Percentiles rank a stretch among this genome's conserved stretches.
phyloP scores from a whole-genome alignment of 2,329 filamentous ascomycete species.

The Chaetomium sp. region DNA sequence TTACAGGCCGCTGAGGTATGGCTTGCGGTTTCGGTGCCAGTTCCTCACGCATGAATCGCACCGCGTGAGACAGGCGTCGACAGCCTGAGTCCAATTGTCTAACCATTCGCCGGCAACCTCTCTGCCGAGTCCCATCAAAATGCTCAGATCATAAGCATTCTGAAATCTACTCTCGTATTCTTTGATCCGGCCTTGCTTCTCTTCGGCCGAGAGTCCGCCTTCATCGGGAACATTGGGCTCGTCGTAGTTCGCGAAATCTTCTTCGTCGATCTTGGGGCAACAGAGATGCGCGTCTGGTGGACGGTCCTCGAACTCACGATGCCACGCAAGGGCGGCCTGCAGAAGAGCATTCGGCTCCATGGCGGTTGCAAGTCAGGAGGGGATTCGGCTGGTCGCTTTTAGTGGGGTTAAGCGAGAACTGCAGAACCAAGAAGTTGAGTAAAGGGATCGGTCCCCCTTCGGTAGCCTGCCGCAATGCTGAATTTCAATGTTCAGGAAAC shows the following conservation, averaged over 20 bases:
- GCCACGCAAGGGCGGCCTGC: slow-evolving; percentile 30
- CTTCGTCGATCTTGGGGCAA: slow-evolving; percentile 64
- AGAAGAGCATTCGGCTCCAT: slow-evolving; percentile 30
- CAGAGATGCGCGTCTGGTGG: slow-evolving; percentile 62
- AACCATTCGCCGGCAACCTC: slow-evolving; percentile 60
- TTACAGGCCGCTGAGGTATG: slow-evolving; percentile 63
- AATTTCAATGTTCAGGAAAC: neutral
- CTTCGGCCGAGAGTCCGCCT: slow-evolving; percentile 49
- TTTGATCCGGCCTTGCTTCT: slow-evolving; percentile 57
- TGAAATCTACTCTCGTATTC: slow-evolving; percentile 60
- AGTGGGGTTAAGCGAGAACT: neutral
- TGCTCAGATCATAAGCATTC: slow-evolving; percentile 66
- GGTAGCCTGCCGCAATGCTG: neutral
- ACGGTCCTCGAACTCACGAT: slow-evolving; percentile 32
- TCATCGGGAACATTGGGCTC: slow-evolving; percentile 51
- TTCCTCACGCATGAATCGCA: slow-evolving; percentile 73
- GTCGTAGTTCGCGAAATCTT: slow-evolving; percentile 67
- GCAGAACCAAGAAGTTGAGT: neutral
- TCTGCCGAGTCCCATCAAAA: slow-evolving; percentile 69
- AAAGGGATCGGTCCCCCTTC: slow-evolving; percentile 6
- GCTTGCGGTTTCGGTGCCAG: slow-evolving; percentile 70
- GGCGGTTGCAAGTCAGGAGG: slow-evolving; percentile 17
- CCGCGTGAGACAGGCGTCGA: slow-evolving; percentile 60
- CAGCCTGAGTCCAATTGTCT: slow-evolving; percentile 58
- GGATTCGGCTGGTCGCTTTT: neutral